phyloP scores from a whole-genome alignment of 805 yeast species.

The Wickerhamomyces kurtzmanii region DNA sequence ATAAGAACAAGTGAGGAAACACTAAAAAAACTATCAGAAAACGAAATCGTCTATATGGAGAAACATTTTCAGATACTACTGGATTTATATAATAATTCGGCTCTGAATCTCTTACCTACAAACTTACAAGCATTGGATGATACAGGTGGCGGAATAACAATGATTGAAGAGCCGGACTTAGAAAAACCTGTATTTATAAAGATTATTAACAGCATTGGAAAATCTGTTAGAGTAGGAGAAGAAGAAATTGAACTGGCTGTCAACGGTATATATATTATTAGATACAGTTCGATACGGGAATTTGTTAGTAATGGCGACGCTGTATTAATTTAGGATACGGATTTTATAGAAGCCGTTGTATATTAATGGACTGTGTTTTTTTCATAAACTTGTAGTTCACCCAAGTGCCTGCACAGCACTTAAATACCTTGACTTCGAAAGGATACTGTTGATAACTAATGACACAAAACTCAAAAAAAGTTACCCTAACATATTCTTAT shows the following conservation, averaged over 20 bases:
- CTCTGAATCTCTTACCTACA: constrained; percentile 58
- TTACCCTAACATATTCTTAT: too few relatives aligned
- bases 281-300: constrained; percentile 45
- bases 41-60: constrained; percentile 60
- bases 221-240: constrained; percentile 33
- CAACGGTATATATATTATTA: constrained; percentile 68
- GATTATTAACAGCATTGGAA: constrained; percentile 29
- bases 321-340: constrained; percentile 30
- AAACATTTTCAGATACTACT: constrained; percentile 55
- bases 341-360: too few relatives aligned
- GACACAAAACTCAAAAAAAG: too few relatives aligned
- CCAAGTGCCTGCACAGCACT: too few relatives aligned
- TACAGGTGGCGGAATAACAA: constrained; percentile 50
- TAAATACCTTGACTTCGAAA: too few relatives aligned
- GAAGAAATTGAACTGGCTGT: constrained; percentile 47
- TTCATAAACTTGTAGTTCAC: too few relatives aligned
- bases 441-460: too few relatives aligned
- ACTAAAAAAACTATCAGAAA: constrained; percentile 35
- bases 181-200: constrained; percentile 70
- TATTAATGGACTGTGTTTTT: too few relatives aligned
- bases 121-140: constrained; percentile 70
- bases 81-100: constrained; percentile 57
- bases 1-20: constrained; percentile 36
- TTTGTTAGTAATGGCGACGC: constrained; percentile 31
- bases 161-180: constrained; percentile 76